Evolutionary conservation across 257 asterid genomes (phyloP).

Genomic region (Solanum piurae): DNA sequence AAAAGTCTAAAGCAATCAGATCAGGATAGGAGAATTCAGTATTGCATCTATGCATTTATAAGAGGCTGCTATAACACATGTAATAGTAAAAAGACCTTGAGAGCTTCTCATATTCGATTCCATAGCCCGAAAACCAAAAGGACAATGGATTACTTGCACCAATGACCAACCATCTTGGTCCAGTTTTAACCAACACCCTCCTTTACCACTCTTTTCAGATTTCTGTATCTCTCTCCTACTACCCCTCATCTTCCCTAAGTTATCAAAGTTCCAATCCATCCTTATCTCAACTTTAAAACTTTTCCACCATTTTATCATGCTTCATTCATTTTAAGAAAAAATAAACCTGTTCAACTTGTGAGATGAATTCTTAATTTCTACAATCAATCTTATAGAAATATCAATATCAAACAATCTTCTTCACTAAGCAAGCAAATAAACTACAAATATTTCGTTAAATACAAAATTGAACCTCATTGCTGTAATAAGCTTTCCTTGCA

Average conservation of each 20-base stretch:
- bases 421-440: neutral
- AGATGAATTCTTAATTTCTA: neutral
- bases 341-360: neutral
- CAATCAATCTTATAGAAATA: neutral
- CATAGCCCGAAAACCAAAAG: neutral
- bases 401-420: neutral
- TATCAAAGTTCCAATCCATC: neutral
- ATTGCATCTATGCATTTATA: neutral
- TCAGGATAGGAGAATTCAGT: neutral
- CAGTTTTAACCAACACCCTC: neutral
- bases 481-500: slow-evolving; percentile 67
- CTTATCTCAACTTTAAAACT: neutral
- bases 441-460: neutral
- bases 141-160: neutral
- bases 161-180: neutral
- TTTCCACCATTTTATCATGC: neutral
- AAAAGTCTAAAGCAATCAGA: neutral
- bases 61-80: neutral
- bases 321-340: neutral
- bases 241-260: neutral
- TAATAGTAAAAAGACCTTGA: neutral
- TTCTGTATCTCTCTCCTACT: neutral
- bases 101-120: neutral
- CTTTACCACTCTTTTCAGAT: neutral
- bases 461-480: slow-evolving; percentile 53